Percentiles rank a stretch among this genome's conserved stretches.
These are phyloP conservation scores for Lignosus rhinocerotis DNA, from an alignment of 1,284 basidiomycete genomes.

Conservation along the genomic window DNA sequence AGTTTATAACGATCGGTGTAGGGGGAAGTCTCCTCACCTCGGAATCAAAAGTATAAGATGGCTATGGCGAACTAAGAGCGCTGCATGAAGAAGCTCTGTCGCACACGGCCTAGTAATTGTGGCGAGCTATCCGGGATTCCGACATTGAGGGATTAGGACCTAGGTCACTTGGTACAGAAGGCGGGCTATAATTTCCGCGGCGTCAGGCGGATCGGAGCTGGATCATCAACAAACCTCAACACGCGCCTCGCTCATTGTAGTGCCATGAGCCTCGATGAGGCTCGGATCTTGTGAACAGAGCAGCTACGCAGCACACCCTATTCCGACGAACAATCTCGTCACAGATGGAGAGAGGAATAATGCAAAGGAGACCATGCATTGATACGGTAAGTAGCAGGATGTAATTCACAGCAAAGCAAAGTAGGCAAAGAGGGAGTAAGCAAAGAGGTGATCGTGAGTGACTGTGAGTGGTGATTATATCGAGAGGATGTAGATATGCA, in stretches of 20 bases:
- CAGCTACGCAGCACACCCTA: not conserved
- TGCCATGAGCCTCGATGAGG: too few relatives aligned
- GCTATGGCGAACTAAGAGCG: too few relatives aligned
- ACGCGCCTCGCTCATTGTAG: not conserved
- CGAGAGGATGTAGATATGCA: conserved; percentile 17
- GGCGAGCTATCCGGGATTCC: too few relatives aligned
- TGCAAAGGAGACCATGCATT: conserved; percentile 18
- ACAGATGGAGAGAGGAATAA: not conserved
- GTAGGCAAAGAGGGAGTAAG: conserved; percentile 8
- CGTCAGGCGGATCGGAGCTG: not conserved
- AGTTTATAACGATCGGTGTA: not conserved
- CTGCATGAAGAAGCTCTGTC: too few relatives aligned
- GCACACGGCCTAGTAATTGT: too few relatives aligned
- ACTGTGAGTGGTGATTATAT: conserved; percentile 23
- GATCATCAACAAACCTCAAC: not conserved
- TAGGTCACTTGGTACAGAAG: not conserved
- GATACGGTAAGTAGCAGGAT: conserved; percentile 5
- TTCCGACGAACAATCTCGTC: not conserved
- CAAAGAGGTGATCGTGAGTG: conserved; percentile 4
- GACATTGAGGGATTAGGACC: too few relatives aligned
- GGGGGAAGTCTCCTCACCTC: not conserved
- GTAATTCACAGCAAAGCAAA: conserved; percentile 11
- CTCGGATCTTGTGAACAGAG: too few relatives aligned
- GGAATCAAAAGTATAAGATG: not conserved
- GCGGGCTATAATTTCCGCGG: not conserved